phyloP scores from a whole-genome alignment of 345 rosid species.

The Populus alba region DNA sequence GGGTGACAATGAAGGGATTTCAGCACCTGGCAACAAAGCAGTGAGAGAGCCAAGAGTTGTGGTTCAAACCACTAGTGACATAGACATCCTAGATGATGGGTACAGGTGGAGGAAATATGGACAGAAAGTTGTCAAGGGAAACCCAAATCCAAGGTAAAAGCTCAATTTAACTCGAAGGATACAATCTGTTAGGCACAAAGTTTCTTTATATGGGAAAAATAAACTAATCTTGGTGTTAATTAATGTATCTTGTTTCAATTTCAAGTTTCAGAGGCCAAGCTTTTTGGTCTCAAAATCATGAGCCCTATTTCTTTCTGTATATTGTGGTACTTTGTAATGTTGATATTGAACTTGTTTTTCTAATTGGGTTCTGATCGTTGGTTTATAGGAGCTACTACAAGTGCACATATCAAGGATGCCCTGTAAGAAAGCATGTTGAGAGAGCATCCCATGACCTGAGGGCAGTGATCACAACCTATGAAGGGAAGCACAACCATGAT shows the following conservation, averaged over 20 bases:
- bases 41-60: conserved; percentile 89
- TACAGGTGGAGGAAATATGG: conserved; percentile 97
- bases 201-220: background rate
- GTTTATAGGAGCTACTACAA: conserved; percentile 81
- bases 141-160: conserved; percentile 81
- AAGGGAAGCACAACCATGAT: conserved; percentile 93
- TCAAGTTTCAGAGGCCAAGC: background rate
- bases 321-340: background rate
- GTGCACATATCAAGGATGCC: conserved; percentile 76
- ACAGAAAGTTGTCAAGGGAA: conserved; percentile 94
- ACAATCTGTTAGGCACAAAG: background rate
- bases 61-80: conserved; percentile 91
- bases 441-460: conserved; percentile 75
- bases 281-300: background rate
- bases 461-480: conserved; percentile 91
- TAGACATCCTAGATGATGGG: conserved; percentile 92
- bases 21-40: conserved; percentile 68
- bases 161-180: background rate
- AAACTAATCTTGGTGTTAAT: background rate
- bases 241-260: background rate
- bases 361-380: background rate
- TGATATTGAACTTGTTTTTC: background rate
- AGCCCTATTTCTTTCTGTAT: background rate
- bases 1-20: conserved; percentile 71
- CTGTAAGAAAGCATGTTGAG: conserved; percentile 89